Base-by-base conservation (phyloP, 2,329 filamentous ascomycete genomes). In the Dothideomycetidae sp. region DNA sequence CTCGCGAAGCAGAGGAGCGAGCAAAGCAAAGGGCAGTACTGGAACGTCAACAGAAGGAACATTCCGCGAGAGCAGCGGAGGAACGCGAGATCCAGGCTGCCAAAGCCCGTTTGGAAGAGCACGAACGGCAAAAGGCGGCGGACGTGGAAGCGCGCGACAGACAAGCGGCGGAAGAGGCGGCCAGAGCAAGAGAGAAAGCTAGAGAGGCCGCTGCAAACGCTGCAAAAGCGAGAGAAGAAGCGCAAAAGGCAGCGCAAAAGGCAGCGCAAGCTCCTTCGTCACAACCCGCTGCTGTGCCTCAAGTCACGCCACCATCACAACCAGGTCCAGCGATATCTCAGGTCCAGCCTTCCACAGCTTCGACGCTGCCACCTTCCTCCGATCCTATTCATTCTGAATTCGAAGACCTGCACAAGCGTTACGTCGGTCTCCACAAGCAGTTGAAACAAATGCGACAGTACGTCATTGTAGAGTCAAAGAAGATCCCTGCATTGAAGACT, bases 401-500 rank as follows among this genome's bases (percentile, higher is more conserved):
- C 21, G 53, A 67, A 39, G 53, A 55, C 5, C 51, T 60, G 13
- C 68, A 71, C 28, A 44, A 58, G 15, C 59, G 60, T 18, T 74
- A 73, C 47, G 50, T 68, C 2, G 57, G 63, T 14, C 56, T 90
- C 16, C 81, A 88, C 51, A 64, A 72, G 42, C 72, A 71, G 29
- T 64, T 92, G 15, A 92, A 77, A 51, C 51, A 61, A 5, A 56
- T 75, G 46, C 63, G 73, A 10, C 53, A 71, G 42, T 65, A 68
- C 23, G 59, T 81, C 36, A 50, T 53, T 2, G 58, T 67, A 3
- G 65, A 76, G 47, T 65, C 65, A 3, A 73, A 74, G 48, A 60
- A 63, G 14, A 71, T 77, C 54, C 49, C 54, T 45, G 57, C 51
- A 2, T 58, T 85, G 17, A 83, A 82, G 55, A 64, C 67, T 36